Base-by-base conservation (phyloP, 176 grass and related monocot species). In the Musa troglodytarum region DNA sequence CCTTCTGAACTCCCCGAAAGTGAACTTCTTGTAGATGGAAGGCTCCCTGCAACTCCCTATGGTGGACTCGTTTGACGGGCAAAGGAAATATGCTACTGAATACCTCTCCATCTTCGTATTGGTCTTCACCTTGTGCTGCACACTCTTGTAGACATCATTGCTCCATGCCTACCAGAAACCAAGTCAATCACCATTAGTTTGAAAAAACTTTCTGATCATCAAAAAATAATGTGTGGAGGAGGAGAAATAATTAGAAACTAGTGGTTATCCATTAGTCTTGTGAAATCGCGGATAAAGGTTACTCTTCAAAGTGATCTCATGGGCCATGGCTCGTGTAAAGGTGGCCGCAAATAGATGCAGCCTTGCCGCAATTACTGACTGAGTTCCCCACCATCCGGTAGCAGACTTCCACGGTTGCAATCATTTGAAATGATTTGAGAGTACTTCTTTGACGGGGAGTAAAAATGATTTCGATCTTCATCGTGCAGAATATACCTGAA, bases 81-180 rank as follows among this genome's bases (percentile, higher is more conserved):
- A 93, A 10, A 98, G 77, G 69, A 98, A 98, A 77, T 98, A 93
- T 49, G 94, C 94, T 9, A 83, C 73, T 15, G 90, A 91, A 73
- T 86, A 85, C 68, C 94, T 77, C 74, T 91, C 94, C 49, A 11
- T 76, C 77, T 78, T 76, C 68, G 58, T 49, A 82, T 93, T 93
- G 16, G 86, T 72, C 77, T 91, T 77, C 65, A 93, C 94, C 70
- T 85, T 90, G 84, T 97, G 90, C 83, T 93, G 88, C 84, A 90
- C 90, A 74, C 94, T 97, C 82, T 87, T 93, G 85, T 93, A 97
- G 11, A 75, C 65, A 81, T 90, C 54, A 69, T 93, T 97, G 82
- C 94, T 97, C 94, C 90, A 93, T 82, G 90, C 94, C 93, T 97
- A 53, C 34, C 54, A 76, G 1, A 63, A 23, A 26, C 8, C 21